These are phyloP conservation scores for Acacia concinna DNA, from an alignment of 331 rosid genomes.

Conservation along the genomic window DNA sequence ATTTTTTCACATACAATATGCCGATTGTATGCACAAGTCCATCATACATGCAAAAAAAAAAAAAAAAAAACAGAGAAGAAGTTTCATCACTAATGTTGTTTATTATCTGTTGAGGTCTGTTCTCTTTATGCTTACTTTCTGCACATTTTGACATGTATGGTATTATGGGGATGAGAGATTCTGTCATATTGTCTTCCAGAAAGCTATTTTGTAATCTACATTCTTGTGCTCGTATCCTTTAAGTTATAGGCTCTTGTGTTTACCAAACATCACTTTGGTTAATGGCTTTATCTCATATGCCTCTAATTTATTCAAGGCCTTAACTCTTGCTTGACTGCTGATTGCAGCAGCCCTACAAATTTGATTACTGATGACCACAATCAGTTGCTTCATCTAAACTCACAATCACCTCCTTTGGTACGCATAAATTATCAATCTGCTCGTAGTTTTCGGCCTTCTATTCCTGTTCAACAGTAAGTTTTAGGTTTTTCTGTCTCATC, in stretches of 20 bases:
- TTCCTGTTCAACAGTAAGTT: slow-evolving; percentile 50
- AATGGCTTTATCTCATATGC: slow-evolving; percentile 17
- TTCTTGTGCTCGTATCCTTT: slow-evolving; percentile 28
- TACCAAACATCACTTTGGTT: slow-evolving; percentile 6
- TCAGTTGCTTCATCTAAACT: slow-evolving; percentile 31
- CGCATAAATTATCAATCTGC: slow-evolving; percentile 37
- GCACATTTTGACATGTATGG: neutral
- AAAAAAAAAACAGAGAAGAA: neutral
- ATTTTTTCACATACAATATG: no score
- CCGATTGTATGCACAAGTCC: neutral
- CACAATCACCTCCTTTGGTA: slow-evolving; percentile 35
- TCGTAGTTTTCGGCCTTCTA: slow-evolving; percentile 40
- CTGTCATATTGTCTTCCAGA: slow-evolving; percentile 2
- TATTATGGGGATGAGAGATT: neutral
- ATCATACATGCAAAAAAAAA: slow-evolving; percentile 1
- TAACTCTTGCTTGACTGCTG: slow-evolving; percentile 24
- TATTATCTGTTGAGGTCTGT: neutral
- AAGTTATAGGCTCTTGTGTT: slow-evolving; percentile 5
- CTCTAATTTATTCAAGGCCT: slow-evolving; percentile 21
- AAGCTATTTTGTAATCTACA: slow-evolving; percentile 10
- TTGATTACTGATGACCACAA: slow-evolving; percentile 30
- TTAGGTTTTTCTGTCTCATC: slow-evolving; percentile 22
- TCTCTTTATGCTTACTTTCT: slow-evolving; percentile 1
- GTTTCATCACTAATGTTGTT: neutral
- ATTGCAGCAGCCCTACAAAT: slow-evolving; percentile 31